Evolutionary conservation across 1,284 basidiomycete genomes (phyloP).

Genomic region (Prillingera fragicola): DNA sequence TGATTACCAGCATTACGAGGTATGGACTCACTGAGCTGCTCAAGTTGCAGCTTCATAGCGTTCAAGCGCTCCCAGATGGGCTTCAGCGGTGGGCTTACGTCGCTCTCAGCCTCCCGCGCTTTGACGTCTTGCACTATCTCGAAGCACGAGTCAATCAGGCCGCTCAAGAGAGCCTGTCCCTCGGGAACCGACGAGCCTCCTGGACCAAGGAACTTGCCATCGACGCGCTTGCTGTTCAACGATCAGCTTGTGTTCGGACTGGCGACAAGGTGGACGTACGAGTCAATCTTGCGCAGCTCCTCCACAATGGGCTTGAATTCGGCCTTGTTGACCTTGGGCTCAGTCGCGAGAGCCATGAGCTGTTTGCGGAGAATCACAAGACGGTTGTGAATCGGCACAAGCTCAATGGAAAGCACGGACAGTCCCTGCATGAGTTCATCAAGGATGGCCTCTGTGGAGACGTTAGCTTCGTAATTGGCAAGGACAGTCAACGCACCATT

Average conservation of each 20-base stretch:
- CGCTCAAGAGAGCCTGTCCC: conserved; percentile 70
- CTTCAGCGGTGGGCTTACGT: conserved; percentile 79
- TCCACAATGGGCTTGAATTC: conserved; percentile 88
- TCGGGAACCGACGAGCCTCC: conserved; percentile 79
- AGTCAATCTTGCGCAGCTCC: conserved; percentile 90
- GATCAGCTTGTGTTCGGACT: conserved; percentile 4
- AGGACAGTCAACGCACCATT: conserved; percentile 67
- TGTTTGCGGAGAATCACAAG: conserved; percentile 83
- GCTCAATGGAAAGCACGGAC: conserved; percentile 75
- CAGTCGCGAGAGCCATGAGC: conserved; percentile 80
- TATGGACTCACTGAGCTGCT: conserved; percentile 35
- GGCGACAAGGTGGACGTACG: conserved; percentile 58
- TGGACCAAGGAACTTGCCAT: conserved; percentile 92
- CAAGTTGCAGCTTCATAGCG: conserved; percentile 61
- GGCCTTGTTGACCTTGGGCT: conserved; percentile 72
- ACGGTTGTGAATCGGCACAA: conserved; percentile 81
- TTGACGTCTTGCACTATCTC: conserved; percentile 95
- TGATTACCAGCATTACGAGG: neutral
- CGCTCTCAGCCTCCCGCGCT: conserved; percentile 85
- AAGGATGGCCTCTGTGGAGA: conserved; percentile 63
- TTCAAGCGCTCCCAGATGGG: conserved; percentile 90
- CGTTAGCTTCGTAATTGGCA: neutral
- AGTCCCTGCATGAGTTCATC: conserved; percentile 72
- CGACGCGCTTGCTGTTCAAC: conserved; percentile 67
- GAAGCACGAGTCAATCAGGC: conserved; percentile 92